Evolutionary conservation across 805 yeast species (phyloP), one percentile per base, ranked within the genome.

Genomic region (Maudiozyma bulderi): DNA sequence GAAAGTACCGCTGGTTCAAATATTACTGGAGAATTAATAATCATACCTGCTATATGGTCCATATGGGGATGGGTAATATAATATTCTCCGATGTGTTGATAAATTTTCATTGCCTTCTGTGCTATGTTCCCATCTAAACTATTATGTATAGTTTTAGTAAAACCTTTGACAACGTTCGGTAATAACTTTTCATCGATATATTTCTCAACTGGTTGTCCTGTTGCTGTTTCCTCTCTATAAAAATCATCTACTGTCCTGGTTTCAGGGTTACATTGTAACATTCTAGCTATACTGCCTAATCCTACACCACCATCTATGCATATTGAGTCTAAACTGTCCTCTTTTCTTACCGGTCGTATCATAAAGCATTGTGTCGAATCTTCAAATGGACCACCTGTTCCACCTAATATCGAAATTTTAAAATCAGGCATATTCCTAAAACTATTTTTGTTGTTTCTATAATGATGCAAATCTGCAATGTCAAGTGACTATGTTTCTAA

Each of bases 251-350:
- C 48, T 6, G 55, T 48, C 4, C 40, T 29, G 6, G 49, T 39
- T 6, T 41, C 38, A 3, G 49, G 50, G 5, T 44, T 40, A 5
- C 46, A 40, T 3, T 42, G 49, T 7, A 53, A 35, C 14, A 42
- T 44, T 14, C 54, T 38, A 1, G 76, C 60, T 7, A 88, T 61
- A 41, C 75, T 75, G 2, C 79, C 68, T 15, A 84, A 54, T 1
- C 95, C 90, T 2, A 84, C 70, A 0, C 97, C 97, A 1, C 87
- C 95, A 60, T 89, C 97, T 9, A 89, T 64, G 43, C 83, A 77
- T 2, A 87, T 51, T 7, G 84, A 56, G 11, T 60, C 43, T 9
- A 54, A 51, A 6, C 29, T 13, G 13, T 29, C 15, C 9, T 7
- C 15, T 4, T n/a, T 7, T 26, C 31, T 32, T 5, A 73, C 57